Base-by-base conservation (phyloP, 176 grass and related monocot species). In the Triticum turgidum region DNA sequence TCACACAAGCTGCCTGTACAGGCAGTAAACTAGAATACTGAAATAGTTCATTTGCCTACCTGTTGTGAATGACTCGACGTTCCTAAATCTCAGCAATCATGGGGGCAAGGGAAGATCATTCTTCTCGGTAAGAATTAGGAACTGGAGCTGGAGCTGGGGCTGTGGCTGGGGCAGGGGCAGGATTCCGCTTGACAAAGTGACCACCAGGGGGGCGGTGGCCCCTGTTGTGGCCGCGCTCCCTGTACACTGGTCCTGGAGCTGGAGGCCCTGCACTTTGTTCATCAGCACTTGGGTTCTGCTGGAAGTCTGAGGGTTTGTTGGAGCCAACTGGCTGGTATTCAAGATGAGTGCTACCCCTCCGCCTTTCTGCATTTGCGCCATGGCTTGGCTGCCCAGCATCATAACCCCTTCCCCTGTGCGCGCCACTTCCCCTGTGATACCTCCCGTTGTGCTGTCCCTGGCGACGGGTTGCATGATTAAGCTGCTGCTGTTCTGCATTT, bases 291-390 rank as follows among this genome's bases (percentile, higher is more conserved):
- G 61, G 76, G 84, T 92, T 89, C 76, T 73, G 81, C 71, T 83
- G 86, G 72, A 75, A 85, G 62, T 89, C 89, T 29, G 54, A 22
- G 5, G 86, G 34, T 73, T 89, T 85, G 73, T 82, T 67, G 62
- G 91, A 76, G 74, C 81, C 91, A 7, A 95, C 82, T 14, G 91
- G 91, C 73, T 93, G 93, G 80, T 95, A 95, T 68, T 91, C 93
- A 5, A 87, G 85, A 68, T 93, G 93, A 56, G 81, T 25, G 61
- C 71, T 88, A 62, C 76, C 91, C 81, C 79, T 92, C 59, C 65
- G 72, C 39, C 87, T 75, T 14, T 92, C 93, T 18, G 45, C 81
- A 49, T 89, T 91, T 27, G 49, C 15, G 33, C 74, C 84, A 76
- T 79, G 86, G 84, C 84, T 85, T 77, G 56, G 35, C 76, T 79